These are phyloP conservation scores for Larix kaempferi DNA, from an alignment of 75 land plant genomes.

Conservation along the genomic window DNA sequence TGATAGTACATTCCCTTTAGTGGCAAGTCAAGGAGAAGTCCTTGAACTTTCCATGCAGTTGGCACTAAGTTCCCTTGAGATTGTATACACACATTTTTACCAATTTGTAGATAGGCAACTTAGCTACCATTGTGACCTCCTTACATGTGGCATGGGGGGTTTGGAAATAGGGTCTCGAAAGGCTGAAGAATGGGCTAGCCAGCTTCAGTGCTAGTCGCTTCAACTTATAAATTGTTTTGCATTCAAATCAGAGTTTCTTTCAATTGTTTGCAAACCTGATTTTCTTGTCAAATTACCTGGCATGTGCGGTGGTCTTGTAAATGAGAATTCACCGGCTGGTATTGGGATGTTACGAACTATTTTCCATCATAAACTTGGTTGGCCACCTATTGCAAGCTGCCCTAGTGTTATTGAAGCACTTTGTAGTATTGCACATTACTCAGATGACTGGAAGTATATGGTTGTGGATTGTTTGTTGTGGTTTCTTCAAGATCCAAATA, in stretches of 20 bases:
- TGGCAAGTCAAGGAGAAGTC: conserved; percentile 71
- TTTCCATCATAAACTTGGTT: conserved; percentile 86
- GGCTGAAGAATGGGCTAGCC: conserved; percentile 84
- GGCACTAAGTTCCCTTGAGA: conserved; percentile 72
- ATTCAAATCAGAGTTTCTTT: conserved; percentile 69
- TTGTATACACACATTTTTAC: conserved; percentile 90
- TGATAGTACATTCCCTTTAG: conserved; percentile 70
- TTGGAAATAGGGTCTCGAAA: conserved; percentile 93
- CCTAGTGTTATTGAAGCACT: conserved; percentile 74
- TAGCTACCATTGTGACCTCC: conserved; percentile 92
- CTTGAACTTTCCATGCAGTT: conserved; percentile 86
- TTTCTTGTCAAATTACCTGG: conserved; percentile 76
- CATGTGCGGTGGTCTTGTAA: conserved; percentile 98
- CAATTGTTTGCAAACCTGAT: conserved; percentile 77
- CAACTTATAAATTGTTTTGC: conserved; percentile 89
- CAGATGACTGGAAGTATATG: conserved; percentile 99
- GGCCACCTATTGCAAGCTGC: conserved; percentile 73
- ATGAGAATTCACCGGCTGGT: conserved; percentile 96
- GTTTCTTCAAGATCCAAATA: conserved; percentile 85
- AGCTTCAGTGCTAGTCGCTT: conserved; percentile 90
- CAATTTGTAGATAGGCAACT: conserved; percentile 79
- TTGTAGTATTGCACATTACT: conserved; percentile 87
- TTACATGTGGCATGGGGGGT: conserved; percentile 98
- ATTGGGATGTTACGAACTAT: conserved; percentile 85
- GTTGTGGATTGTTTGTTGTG: conserved; percentile 92